Conservation (phyloP, 306 rosid genomes). For the Glycine tomentella region DNA sequence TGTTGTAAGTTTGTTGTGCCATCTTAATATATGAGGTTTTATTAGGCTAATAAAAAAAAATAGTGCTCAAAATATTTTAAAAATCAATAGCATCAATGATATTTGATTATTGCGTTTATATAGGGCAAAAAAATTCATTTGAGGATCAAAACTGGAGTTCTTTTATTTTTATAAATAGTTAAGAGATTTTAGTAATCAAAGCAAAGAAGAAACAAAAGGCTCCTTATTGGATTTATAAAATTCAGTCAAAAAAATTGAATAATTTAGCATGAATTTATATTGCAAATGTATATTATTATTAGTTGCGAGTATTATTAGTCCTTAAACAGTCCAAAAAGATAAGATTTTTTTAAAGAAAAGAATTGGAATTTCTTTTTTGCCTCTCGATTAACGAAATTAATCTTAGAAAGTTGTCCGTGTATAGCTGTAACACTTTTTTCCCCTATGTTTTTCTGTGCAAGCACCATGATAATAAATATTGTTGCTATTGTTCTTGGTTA, state of each 20-base stretch:
- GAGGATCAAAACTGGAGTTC: too few species aligned
- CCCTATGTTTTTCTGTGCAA: constrained; percentile 34
- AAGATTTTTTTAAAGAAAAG: not conserved
- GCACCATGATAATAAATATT: not conserved
- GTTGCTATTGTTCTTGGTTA: not conserved
- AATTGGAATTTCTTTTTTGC: not conserved
- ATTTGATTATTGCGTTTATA: too few species aligned
- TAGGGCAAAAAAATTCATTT: too few species aligned
- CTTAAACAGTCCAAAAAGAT: not conserved
- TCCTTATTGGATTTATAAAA: not conserved
- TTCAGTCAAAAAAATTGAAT: not conserved
- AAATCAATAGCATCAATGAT: too few species aligned
- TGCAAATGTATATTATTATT: not conserved
- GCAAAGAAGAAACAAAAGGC: too few species aligned
- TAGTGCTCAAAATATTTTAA: too few species aligned
- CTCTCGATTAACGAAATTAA: constrained; percentile 3
- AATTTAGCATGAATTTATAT: not conserved
- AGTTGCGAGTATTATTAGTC: not conserved
- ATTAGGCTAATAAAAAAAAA: too few species aligned
- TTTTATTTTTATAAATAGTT: too few species aligned
- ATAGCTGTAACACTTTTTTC: not conserved
- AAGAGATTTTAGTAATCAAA: too few species aligned
- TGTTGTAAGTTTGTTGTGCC: too few species aligned
- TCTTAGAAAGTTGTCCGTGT: not conserved
- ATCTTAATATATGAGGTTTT: too few species aligned